Percentiles rank a stretch among this genome's conserved stretches.
phyloP scores from a whole-genome alignment of 495 filamentous ascomycete species.

The Tuber aestivum region DNA sequence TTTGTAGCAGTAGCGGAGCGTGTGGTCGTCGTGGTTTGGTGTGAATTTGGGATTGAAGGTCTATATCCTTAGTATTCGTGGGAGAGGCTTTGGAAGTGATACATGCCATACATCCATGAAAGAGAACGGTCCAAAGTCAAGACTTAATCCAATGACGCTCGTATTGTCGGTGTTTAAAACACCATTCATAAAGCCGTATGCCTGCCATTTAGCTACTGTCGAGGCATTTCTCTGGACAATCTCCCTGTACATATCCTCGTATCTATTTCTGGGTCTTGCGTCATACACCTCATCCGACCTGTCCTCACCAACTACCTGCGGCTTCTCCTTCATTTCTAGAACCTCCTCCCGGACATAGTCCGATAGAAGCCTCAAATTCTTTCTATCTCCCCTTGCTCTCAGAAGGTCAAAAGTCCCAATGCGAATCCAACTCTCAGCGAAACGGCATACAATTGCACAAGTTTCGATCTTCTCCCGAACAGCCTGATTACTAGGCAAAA shows the following conservation, averaged over 20 bases:
- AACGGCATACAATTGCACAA: slow-evolving; percentile 83
- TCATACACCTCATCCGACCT: slow-evolving; percentile 50
- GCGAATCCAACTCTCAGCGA: slow-evolving; percentile 85
- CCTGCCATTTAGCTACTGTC: slow-evolving; percentile 91
- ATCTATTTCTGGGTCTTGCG: slow-evolving; percentile 56
- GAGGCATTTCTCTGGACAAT: slow-evolving; percentile 78
- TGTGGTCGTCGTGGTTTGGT: slow-evolving; percentile 90
- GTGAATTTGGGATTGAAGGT: slow-evolving; percentile 92
- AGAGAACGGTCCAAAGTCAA: slow-evolving; percentile 94
- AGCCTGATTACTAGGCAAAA: slow-evolving; percentile 66
- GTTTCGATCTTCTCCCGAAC: slow-evolving; percentile 80
- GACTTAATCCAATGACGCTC: slow-evolving; percentile 74
- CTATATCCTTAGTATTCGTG: slow-evolving; percentile 45
- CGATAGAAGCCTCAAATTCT: slow-evolving; percentile 62
- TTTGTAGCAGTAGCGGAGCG: slow-evolving; percentile 79
- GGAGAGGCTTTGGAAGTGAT: neutral
- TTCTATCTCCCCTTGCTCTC: slow-evolving; percentile 71
- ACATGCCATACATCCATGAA: slow-evolving; percentile 56
- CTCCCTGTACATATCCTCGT: slow-evolving; percentile 77
- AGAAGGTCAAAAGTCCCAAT: slow-evolving; percentile 93
- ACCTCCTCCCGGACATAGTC: slow-evolving; percentile 82
- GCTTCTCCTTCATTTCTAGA: slow-evolving; percentile 52
- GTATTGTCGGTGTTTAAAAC: slow-evolving; percentile 97
- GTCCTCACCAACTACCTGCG: slow-evolving; percentile 50
- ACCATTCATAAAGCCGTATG: slow-evolving; percentile 96